Percentiles rank a stretch among this genome's conserved stretches.
These are phyloP conservation scores for Penicillium flavigenum DNA, from an alignment of 495 filamentous ascomycete species.

Conservation along the genomic window DNA sequence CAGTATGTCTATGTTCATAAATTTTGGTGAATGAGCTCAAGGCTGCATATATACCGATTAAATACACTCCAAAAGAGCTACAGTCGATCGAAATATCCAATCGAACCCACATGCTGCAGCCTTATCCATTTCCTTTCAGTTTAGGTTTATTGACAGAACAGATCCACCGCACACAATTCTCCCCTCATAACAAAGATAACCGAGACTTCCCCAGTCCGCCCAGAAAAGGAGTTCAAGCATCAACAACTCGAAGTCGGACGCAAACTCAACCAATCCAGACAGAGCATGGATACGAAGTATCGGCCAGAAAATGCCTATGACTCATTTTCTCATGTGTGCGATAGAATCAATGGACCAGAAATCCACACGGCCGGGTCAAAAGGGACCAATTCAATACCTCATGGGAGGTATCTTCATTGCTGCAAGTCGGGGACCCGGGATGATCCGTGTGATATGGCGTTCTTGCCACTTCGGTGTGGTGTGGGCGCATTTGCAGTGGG, in stretches of 20 bases:
- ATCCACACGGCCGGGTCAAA: slow-evolving; percentile 39
- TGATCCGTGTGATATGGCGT: slow-evolving; percentile 36
- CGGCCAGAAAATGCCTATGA: slow-evolving; percentile 13
- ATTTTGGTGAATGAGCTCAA: slow-evolving; percentile 8
- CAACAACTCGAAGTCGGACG: slow-evolving; percentile 31
- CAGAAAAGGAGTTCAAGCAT: slow-evolving; percentile 43
- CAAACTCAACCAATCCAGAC: slow-evolving; percentile 40
- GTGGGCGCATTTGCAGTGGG: slow-evolving; percentile 21
- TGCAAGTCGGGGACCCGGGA: slow-evolving; percentile 46
- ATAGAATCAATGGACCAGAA: slow-evolving; percentile 27
- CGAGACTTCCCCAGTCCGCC: slow-evolving; percentile 7
- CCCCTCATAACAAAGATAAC: slow-evolving; percentile 6
- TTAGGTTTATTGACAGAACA: slow-evolving; percentile 8
- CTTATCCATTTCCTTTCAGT: slow-evolving; percentile 4
- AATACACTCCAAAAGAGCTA: slow-evolving; percentile 6
- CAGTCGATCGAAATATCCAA: slow-evolving; percentile 12
- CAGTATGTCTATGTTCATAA: neutral
- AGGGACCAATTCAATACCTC: slow-evolving; percentile 47
- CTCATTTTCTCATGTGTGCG: slow-evolving; percentile 27
- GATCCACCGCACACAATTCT: slow-evolving; percentile 3
- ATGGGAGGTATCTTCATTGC: slow-evolving; percentile 44
- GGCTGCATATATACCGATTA: slow-evolving; percentile 12
- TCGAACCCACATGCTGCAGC: slow-evolving; percentile 8
- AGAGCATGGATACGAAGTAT: slow-evolving; percentile 4
- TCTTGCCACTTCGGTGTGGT: slow-evolving; percentile 19